Evolutionary conservation across 108 stramenopile species (phyloP).

Genomic region (Aurantiochytrium sp.): DNA sequence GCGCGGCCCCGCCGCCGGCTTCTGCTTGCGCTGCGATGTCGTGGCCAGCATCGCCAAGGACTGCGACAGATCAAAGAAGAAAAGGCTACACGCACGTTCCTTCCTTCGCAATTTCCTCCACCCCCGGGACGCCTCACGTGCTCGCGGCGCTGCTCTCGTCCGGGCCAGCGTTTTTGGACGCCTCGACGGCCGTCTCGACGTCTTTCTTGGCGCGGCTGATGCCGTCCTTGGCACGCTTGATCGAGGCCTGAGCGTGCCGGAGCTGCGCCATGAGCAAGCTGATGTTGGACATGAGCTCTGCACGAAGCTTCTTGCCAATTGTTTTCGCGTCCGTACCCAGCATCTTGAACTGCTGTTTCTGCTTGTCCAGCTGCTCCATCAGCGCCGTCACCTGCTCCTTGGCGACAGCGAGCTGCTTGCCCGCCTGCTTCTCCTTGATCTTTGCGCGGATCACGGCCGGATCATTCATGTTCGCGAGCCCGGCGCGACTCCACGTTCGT

Average conservation of each 20-base stretch:
- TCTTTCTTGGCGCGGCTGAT: not conserved
- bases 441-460: not conserved
- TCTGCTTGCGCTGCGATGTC: too few relatives aligned
- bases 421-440: conserved; percentile 8
- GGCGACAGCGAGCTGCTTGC: not conserved
- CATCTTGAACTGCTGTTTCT: conserved; percentile 1
- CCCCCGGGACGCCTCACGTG: too few relatives aligned
- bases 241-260: not conserved
- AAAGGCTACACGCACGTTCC: too few relatives aligned
- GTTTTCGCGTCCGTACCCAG: not conserved
- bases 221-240: not conserved
- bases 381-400: not conserved
- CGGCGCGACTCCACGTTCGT: conserved; percentile 30
- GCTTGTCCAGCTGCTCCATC: not conserved
- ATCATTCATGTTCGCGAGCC: not conserved
- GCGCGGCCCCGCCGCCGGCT: too few relatives aligned
- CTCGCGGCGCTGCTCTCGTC: too few relatives aligned
- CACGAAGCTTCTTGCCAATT: not conserved
- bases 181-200: not conserved
- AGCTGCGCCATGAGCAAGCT: conserved; percentile 15
- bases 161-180: too few relatives aligned
- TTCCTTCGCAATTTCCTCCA: too few relatives aligned
- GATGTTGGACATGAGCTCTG: conserved; percentile 18
- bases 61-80: too few relatives aligned
- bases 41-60: too few relatives aligned